A percentile compares a stretch with the other conserved stretches of the same genome.
Evolutionary conservation across 148 eudicot species (phyloP).

Genomic region (Dysphania ambrosioides): DNA sequence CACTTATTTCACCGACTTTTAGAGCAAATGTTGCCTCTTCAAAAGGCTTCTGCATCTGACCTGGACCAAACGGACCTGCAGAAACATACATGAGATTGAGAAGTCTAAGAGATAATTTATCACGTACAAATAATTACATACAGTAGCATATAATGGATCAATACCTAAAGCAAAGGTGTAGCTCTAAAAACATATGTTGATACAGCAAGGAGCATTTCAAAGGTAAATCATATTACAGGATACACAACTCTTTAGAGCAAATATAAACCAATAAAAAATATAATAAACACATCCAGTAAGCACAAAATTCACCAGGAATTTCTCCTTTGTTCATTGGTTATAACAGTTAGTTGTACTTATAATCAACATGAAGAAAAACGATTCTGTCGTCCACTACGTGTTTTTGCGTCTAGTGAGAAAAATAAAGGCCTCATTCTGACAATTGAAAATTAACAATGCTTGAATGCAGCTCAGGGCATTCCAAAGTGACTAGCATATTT

Average conservation of each 20-base stretch:
- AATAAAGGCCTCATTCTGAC: no score
- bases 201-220: background rate
- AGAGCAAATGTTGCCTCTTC: slow-evolving; percentile 88
- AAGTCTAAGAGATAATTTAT: background rate
- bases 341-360: background rate
- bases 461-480: no score
- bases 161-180: background rate
- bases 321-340: background rate
- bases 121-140: background rate
- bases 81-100: background rate
- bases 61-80: slow-evolving; percentile 76
- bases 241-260: background rate
- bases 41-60: slow-evolving; percentile 96
- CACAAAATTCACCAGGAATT: background rate
- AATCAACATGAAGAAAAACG: no score
- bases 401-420: no score
- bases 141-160: background rate
- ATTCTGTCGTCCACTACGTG: no score
- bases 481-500: no score
- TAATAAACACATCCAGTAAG: background rate
- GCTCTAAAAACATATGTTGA: background rate
- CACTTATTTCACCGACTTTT: slow-evolving; percentile 83
- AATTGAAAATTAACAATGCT: no score
- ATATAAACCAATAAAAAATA: no score
- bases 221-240: background rate